These are phyloP conservation scores for Basipetospora chlamydospora DNA, from an alignment of 2,329 filamentous ascomycete genomes.

Conservation along the genomic window DNA sequence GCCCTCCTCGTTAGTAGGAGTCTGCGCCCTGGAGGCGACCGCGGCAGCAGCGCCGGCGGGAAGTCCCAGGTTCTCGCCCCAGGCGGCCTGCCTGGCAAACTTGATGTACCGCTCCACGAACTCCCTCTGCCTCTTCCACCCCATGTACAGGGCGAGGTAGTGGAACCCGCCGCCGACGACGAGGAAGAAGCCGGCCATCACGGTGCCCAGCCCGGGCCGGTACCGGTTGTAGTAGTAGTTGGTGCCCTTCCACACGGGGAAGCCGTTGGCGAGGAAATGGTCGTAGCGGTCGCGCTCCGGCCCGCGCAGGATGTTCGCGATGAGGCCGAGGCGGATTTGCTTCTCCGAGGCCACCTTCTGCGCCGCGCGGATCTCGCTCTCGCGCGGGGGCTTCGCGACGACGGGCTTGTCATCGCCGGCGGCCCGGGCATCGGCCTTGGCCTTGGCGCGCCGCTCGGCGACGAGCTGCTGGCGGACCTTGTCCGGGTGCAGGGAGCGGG, in stretches of 20 bases:
- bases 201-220: conserved; percentile 76
- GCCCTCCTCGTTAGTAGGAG: conserved; percentile 12
- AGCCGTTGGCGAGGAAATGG: conserved; percentile 83
- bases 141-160: conserved; percentile 72
- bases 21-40: conserved; percentile 18
- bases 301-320: conserved; percentile 75
- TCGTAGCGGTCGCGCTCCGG: conserved; percentile 77
- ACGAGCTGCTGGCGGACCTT: conserved; percentile 81
- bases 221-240: conserved; percentile 97
- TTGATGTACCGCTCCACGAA: conserved; percentile 87
- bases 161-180: conserved; percentile 74
- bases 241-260: conserved; percentile 91
- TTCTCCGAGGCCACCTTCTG: conserved; percentile 70
- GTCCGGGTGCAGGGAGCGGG: conserved; percentile 76
- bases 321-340: conserved; percentile 71
- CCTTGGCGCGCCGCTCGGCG: conserved; percentile 46
- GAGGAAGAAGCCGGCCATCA: conserved; percentile 67
- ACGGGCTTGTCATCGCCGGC: conserved; percentile 45
- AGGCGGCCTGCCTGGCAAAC: conserved; percentile 75
- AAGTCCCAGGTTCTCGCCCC: conserved; percentile 69
- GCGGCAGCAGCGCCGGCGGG: conserved; percentile 39
- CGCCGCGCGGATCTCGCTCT: conserved; percentile 62
- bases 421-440: conserved; percentile 34
- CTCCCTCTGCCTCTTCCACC: conserved; percentile 78
- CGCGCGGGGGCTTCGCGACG: conserved; percentile 55